Conservation (phyloP, 2,329 filamentous ascomycete species). For the Periglandula ipomoeae region DNA sequence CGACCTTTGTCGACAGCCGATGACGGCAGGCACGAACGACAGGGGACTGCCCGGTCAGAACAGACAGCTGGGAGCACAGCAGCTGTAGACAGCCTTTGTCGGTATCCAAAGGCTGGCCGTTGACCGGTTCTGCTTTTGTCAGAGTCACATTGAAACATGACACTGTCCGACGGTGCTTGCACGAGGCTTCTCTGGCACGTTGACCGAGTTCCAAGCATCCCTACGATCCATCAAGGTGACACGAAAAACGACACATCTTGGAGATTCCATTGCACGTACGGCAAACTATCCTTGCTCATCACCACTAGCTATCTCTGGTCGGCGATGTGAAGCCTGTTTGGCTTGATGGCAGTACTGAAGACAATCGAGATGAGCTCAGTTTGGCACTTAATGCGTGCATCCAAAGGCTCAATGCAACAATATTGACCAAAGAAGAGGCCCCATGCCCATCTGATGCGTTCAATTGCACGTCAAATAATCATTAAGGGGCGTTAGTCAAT, state of each 20-base stretch:
- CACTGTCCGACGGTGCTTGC: slow-evolving; percentile 1
- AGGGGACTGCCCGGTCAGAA: neutral
- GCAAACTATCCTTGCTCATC: neutral
- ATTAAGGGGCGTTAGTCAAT: no score
- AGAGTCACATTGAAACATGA: neutral
- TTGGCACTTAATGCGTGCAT: no score
- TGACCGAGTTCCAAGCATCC: neutral
- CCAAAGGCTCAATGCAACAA: no score
- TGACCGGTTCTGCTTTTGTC: neutral
- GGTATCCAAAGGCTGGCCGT: neutral
- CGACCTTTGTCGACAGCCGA: slow-evolving; percentile 1
- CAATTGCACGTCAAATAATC: no score
- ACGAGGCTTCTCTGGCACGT: slow-evolving; percentile 1
- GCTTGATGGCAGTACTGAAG: no score
- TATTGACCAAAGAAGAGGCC: no score
- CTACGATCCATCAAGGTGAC: neutral
- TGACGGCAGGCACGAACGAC: slow-evolving; percentile 5
- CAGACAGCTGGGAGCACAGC: neutral
- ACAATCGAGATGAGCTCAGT: no score
- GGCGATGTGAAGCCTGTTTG: no score
- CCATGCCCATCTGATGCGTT: no score
- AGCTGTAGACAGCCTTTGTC: neutral
- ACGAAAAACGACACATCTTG: neutral
- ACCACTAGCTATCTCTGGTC: neutral
- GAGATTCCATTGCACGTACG: neutral